Evolutionary conservation across 495 filamentous ascomycete species (phyloP).

Genomic region (Filosporella fistucella): DNA sequence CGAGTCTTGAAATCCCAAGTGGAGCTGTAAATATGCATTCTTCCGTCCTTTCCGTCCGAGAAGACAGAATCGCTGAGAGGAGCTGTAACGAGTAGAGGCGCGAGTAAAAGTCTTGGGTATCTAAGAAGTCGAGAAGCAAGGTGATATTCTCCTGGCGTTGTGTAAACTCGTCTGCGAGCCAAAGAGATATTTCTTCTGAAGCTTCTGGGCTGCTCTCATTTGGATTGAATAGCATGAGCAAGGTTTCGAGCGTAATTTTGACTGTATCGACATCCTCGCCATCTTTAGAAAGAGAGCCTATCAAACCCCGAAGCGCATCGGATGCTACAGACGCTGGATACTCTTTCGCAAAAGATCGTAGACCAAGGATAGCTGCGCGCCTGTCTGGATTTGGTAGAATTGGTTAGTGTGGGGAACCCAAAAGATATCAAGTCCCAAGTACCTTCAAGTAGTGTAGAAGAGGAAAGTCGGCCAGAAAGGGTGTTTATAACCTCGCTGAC

Average conservation of each 20-base stretch:
- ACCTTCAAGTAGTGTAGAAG: conserved; percentile 87
- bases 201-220: conserved; percentile 72
- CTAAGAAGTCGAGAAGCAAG: conserved; percentile 81
- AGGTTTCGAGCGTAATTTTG: conserved; percentile 89
- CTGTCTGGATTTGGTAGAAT: too few species aligned
- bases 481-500: conserved; percentile 90
- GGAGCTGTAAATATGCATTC: conserved; percentile 89
- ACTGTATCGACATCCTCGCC: conserved; percentile 94
- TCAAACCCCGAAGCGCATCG: conserved; percentile 79
- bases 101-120: conserved; percentile 85
- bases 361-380: conserved; percentile 83
- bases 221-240: conserved; percentile 81
- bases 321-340: conserved; percentile 97
- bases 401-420: too few species aligned
- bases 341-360: conserved; percentile 92
- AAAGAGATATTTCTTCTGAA: conserved; percentile 92
- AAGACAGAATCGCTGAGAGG: conserved; percentile 78
- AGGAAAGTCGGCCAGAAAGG: conserved; percentile 78
- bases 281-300: conserved; percentile 79
- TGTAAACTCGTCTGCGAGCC: conserved; percentile 97
- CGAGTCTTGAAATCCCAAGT: conserved; percentile 81
- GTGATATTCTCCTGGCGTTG: conserved; percentile 98
- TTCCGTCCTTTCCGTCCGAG: conserved; percentile 89
- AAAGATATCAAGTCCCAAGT: too few species aligned
- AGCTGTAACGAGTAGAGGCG: conserved; percentile 90